Percentiles rank a stretch among this genome's conserved stretches.
phyloP scores from a whole-genome alignment of 164 flowering plant species.

The Macadamia integrifolia region DNA sequence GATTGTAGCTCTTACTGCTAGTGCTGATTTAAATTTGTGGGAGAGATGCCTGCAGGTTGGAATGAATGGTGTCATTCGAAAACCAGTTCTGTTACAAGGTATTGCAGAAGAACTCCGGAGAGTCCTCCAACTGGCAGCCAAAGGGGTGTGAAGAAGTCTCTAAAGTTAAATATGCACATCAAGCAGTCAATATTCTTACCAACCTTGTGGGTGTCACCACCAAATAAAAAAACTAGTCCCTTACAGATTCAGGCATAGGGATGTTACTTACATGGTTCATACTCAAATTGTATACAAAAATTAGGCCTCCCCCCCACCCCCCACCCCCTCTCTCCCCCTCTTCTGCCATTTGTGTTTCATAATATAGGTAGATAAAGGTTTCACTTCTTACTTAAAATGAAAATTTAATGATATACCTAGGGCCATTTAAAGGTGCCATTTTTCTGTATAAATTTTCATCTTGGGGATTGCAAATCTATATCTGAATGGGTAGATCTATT shows the following conservation, averaged over 20 bases:
- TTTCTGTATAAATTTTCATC: too few relatives aligned
- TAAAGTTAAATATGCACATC: background rate
- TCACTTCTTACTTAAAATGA: too few relatives aligned
- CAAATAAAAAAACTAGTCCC: constrained; percentile 1
- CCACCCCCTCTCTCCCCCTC: too few relatives aligned
- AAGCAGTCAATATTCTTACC: background rate
- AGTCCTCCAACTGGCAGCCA: constrained; percentile 45
- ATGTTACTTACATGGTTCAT: background rate
- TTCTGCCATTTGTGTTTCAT: too few relatives aligned
- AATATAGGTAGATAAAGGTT: too few relatives aligned
- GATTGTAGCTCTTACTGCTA: constrained; percentile 63
- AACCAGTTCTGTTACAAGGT: constrained; percentile 61
- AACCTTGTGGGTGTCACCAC: background rate
- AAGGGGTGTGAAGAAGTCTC: constrained; percentile 16
- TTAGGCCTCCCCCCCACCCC: too few relatives aligned
- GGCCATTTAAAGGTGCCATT: too few relatives aligned
- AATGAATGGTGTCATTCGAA: constrained; percentile 70
- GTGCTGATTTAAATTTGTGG: constrained; percentile 59
- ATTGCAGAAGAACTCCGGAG: constrained; percentile 66
- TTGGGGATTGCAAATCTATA: background rate
- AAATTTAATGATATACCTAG: too few relatives aligned
- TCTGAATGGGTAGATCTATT: background rate
- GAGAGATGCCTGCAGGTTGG: constrained; percentile 63
- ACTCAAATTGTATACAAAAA: background rate
- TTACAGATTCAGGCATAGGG: background rate